Evolutionary conservation across 1,139 yeast genomes (phyloP), one percentile per base, ranked within the genome.

Genomic region (Kodamaea alishanica): DNA sequence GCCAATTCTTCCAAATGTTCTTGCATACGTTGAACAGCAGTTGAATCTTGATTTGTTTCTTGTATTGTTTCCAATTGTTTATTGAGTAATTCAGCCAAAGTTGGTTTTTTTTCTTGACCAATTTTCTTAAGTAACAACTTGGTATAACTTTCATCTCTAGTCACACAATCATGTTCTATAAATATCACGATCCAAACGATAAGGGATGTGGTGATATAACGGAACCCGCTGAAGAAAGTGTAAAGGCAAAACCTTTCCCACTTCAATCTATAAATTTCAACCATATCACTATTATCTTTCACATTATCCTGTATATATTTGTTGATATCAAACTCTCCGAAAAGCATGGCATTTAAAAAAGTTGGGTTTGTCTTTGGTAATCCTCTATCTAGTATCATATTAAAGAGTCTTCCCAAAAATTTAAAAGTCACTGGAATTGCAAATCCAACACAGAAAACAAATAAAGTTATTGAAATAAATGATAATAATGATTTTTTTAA

Each of bases 91-190:
- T 70, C 74, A 11, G 63, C 60, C 45, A 71, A 58, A 37, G 61
- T 65, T 1, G 72, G 60, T 33, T 74, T 63, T 34, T 75, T 77
- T 45, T 76, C 81, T 31, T 73, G 71, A 4, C 89, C 89, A 35
- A 83, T 73, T 43, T 71, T 74, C 43, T 68, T 75, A 39, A 70
- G 54, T 22, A 83, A 63, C 52, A 81, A 63, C 52, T 76, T 79
- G 30, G 67, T 58, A 54, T 81, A 82, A 0, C 86, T 86, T 34
- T 79, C 79, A 54, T 84, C 92, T 39, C 80, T 64, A 1, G 77
- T 76, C n/a, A 84, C 83, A 79, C 84, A 79, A 51, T 82, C 89
- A 53, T 81, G 84, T 45, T 76, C 81, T 30, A 79, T 66, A 52
- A 77, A 77, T 6, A 79, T 46, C 2, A 79, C 75, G 24, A 75